Evolutionary conservation across 768 basidiomycete species (phyloP).

Genomic region (Auricularia cornea): DNA sequence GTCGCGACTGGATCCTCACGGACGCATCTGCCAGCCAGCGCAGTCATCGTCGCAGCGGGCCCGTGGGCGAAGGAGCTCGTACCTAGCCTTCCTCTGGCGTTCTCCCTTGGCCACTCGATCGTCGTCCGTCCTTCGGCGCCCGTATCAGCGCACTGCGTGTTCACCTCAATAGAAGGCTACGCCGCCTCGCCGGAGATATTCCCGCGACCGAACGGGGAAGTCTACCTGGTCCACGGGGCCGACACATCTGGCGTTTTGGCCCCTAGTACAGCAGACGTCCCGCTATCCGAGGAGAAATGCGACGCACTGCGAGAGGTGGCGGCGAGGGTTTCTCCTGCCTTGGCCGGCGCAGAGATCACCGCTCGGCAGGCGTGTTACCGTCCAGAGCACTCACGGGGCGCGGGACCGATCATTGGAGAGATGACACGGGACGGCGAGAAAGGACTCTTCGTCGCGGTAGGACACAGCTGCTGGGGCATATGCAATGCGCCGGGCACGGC

Average conservation of each 20-base stretch:
- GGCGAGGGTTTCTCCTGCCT: constrained; percentile 48
- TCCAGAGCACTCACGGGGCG: constrained; percentile 49
- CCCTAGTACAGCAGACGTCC: too few relatives aligned
- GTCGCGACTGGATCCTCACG: constrained; percentile 26
- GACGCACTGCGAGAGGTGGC: constrained; percentile 50
- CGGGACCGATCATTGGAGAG: constrained; percentile 67
- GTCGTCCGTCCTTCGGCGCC: constrained; percentile 40
- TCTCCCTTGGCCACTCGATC: constrained; percentile 66
- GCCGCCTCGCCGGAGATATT: constrained; percentile 55
- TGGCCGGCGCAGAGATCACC: constrained; percentile 45
- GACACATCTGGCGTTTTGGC: too few relatives aligned
- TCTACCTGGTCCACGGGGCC: too few relatives aligned
- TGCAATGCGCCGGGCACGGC: constrained; percentile 83
- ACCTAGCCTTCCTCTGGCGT: constrained; percentile 49
- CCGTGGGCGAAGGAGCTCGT: constrained; percentile 71
- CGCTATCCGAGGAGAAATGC: too few relatives aligned
- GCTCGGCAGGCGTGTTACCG: constrained; percentile 68
- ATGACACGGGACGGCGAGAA: too few relatives aligned
- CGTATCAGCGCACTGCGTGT: constrained; percentile 74
- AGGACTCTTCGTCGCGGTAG: constrained; percentile 70
- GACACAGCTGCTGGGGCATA: constrained; percentile 78
- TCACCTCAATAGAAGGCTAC: constrained; percentile 57
- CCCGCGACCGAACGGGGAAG: constrained; percentile 58
- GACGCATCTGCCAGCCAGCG: constrained; percentile 44
- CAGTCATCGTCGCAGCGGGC: constrained; percentile 74